A percentile compares a stretch with the other conserved stretches of the same genome.
Evolutionary conservation across 768 basidiomycete species (phyloP).

Genomic region (Pisolithus albus): DNA sequence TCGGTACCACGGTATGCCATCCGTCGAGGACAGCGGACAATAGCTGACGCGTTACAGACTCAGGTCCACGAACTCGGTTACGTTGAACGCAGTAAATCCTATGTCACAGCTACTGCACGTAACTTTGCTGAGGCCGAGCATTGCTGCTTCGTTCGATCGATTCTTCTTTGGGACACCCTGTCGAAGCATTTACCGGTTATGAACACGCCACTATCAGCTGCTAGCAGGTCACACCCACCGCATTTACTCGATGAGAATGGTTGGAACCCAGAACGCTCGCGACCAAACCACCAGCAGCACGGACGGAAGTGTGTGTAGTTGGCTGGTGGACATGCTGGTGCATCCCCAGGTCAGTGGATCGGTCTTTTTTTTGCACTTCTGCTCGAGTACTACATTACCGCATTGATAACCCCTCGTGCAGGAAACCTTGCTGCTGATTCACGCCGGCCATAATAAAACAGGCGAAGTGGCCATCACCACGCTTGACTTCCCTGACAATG

Average conservation of each 20-base stretch:
- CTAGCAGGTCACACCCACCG: constrained; percentile 90
- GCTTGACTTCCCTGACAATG: constrained; percentile 91
- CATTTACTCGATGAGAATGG: constrained; percentile 97
- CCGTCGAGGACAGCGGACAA: too few species aligned
- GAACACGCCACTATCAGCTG: constrained; percentile 55
- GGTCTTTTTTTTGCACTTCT: neutral
- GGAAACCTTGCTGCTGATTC: too few species aligned
- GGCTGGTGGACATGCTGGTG: constrained; percentile 98
- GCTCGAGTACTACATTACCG: neutral
- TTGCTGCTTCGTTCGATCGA: too few species aligned
- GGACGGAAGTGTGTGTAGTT: constrained; percentile 94
- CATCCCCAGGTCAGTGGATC: constrained; percentile 73
- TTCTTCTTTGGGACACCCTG: too few species aligned
- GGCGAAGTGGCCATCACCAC: too few species aligned
- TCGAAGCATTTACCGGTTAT: too few species aligned
- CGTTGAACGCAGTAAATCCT: constrained; percentile 92
- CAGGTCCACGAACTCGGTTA: too few species aligned
- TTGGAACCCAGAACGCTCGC: constrained; percentile 98
- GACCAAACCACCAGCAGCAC: constrained; percentile 95
- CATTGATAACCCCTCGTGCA: too few species aligned
- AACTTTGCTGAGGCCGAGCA: too few species aligned
- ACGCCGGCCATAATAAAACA: too few species aligned
- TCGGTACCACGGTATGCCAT: too few species aligned
- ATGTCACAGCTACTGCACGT: constrained; percentile 23
- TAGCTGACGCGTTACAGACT: too few species aligned